Conservation (phyloP, 1,139 yeast species). For the Hyphopichia buzzinii region DNA sequence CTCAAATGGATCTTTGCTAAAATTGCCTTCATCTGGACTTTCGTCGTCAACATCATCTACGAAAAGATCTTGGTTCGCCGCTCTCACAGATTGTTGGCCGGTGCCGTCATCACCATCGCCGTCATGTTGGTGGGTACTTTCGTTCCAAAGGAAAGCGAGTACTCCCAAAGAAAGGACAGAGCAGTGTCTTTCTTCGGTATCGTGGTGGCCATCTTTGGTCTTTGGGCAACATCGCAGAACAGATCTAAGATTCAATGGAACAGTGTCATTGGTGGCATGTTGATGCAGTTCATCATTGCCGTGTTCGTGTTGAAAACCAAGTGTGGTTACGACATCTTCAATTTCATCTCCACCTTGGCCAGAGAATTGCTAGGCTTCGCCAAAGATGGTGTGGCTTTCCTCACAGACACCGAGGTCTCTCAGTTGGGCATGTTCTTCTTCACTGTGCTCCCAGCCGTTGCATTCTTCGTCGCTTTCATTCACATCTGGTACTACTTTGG, state of each 20-base stretch:
- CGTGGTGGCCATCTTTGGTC: conserved; percentile 44
- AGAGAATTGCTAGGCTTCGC: conserved; percentile 62
- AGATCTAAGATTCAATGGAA: conserved; percentile 54
- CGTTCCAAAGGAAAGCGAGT: conserved; percentile 50
- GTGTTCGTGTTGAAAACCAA: conserved; percentile 61
- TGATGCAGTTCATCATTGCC: conserved; percentile 62
- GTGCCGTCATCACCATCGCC: conserved; percentile 45
- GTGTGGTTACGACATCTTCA: conserved; percentile 62
- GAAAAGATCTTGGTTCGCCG: conserved; percentile 31
- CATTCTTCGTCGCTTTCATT: conserved; percentile 63
- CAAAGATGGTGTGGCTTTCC: conserved; percentile 60
- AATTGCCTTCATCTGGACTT: conserved; percentile 40
- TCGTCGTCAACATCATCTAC: conserved; percentile 38
- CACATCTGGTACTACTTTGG: conserved; percentile 65
- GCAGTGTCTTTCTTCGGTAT: conserved; percentile 62
- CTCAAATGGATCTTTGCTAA: conserved; percentile 26
- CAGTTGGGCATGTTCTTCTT: conserved; percentile 51
- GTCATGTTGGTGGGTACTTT: conserved; percentile 56
- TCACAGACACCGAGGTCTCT: conserved; percentile 44
- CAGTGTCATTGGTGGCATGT: conserved; percentile 61
- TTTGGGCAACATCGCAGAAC: conserved; percentile 49
- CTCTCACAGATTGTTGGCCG: conserved; percentile 41
- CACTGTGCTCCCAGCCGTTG: conserved; percentile 60
- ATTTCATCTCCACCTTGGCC: conserved; percentile 60
- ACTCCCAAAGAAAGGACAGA: conserved; percentile 51